Conservation (phyloP, 192 early-diverging fungal genomes). For the Dissophora ornata region DNA sequence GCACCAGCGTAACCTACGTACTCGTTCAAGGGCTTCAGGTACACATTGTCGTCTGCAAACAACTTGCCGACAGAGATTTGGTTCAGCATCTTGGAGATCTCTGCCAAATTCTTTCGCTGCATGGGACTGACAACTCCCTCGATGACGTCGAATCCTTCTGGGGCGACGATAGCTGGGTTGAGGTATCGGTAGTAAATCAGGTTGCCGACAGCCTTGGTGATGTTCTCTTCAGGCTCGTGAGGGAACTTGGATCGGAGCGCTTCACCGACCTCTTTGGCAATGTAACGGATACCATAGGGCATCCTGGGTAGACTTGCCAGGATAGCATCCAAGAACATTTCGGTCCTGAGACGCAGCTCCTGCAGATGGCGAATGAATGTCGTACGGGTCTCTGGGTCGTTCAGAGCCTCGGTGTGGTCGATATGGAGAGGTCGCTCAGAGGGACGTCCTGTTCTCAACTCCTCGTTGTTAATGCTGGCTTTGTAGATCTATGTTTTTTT, state of each 20-base stretch:
- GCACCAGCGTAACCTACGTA: slow-evolving; percentile 82
- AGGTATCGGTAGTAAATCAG: slow-evolving; percentile 98
- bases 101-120: slow-evolving; percentile 97
- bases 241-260: slow-evolving; percentile 87
- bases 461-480: slow-evolving; percentile 88
- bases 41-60: slow-evolving; percentile 77
- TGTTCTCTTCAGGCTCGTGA: slow-evolving; percentile 78
- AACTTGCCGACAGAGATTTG: slow-evolving; percentile 92
- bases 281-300: slow-evolving; percentile 96
- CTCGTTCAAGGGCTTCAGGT: slow-evolving; percentile 79
- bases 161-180: slow-evolving; percentile 97
- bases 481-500: slow-evolving; percentile 76
- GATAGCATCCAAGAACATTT: slow-evolving; percentile 87
- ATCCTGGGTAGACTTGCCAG: slow-evolving; percentile 81
- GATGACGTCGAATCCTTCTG: slow-evolving; percentile 96
- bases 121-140: slow-evolving; percentile 84
- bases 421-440: slow-evolving; percentile 80
- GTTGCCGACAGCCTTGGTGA: slow-evolving; percentile 92
- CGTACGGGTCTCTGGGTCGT: slow-evolving; percentile 81
- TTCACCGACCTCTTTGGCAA: slow-evolving; percentile 89
- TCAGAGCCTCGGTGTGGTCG: slow-evolving; percentile 80
- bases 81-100: slow-evolving; percentile 93
- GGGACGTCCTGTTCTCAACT: slow-evolving; percentile 87
- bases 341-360: slow-evolving; percentile 83
- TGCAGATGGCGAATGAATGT: slow-evolving; percentile 76